Base-by-base conservation (phyloP, 2,329 filamentous ascomycete genomes). In the Epichloe amarillans region DNA sequence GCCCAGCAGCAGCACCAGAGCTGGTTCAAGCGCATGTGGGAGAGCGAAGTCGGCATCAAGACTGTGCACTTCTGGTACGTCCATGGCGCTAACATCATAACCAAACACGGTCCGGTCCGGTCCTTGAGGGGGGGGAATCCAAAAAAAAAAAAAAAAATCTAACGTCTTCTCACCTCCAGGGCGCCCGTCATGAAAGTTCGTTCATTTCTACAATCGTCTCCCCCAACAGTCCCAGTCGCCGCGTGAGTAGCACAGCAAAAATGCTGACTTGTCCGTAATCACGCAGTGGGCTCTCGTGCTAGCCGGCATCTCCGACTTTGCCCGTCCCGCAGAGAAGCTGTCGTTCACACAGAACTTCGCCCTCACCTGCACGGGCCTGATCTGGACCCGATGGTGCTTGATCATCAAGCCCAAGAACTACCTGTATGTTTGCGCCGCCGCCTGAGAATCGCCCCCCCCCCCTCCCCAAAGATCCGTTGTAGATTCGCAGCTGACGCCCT, bases 311-410 rank as follows among this genome's bases (percentile, higher is more conserved):
- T 84, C 88, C 61, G 93, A 98, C 74, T 86, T 98, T 67, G 78
- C 83, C 55, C 89, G 93, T 60, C 93, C 93, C 35, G 88, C 86
- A 56, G 87, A 94, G 69, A 88, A 89, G 69, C 87, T 98, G 59
- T 96, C 90, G 40, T 74, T 96, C 55, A 93, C 87, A 33, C 90
- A 96, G 72, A 98, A 97, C 73, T 75, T 76, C 47, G 91, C 93
- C 53, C 79, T 98, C 60, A 93, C 88, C 65, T 83, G 83, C 61
- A 98, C 93, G 10, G 93, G 93, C 58, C 71, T 86, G 57, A 98
- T 98, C 77, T 98, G 93, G 93, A 98, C 93, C 44, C 82, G 93
- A 59, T 98, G 93, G 93, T 98, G 93, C 77, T 77, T 97, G 66
- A 86, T 98, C 69, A 98, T 98, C 72, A 89, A 83, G 70, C 93